Evolutionary conservation across 306 rosid genomes (phyloP).

Genomic region (Rubus idaeus): DNA sequence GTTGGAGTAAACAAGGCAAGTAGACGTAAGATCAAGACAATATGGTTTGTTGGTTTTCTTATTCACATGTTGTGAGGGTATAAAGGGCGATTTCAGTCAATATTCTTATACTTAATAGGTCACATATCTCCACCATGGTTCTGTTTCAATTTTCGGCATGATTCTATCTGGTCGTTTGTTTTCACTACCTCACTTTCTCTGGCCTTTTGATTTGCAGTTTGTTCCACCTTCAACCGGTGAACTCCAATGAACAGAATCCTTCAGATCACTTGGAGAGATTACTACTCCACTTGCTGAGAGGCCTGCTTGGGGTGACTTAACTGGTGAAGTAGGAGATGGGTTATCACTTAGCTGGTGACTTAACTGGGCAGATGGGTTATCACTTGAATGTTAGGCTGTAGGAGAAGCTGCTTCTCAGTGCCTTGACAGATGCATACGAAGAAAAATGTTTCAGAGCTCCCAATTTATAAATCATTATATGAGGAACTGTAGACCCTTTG

Average conservation of each 20-base stretch:
- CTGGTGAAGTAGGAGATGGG: constrained; percentile 98
- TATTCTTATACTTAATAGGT: neutral
- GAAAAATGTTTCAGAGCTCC: too few relatives aligned
- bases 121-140: neutral
- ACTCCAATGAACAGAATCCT: neutral
- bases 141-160: neutral
- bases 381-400: constrained; percentile 54
- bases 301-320: constrained; percentile 97
- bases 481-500: too few relatives aligned
- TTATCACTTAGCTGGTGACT: constrained; percentile 37
- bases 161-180: neutral
- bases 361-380: too few relatives aligned
- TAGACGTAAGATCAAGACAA: neutral
- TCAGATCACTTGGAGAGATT: constrained; percentile 73
- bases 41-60: neutral
- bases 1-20: neutral
- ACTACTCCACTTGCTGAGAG: constrained; percentile 87
- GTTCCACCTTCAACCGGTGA: neutral
- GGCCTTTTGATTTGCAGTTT: constrained; percentile 29
- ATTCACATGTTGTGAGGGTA: neutral
- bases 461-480: too few relatives aligned
- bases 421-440: too few relatives aligned
- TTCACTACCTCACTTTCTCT: neutral
- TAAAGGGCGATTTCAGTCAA: neutral
- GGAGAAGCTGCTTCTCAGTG: neutral